Base-by-base conservation (phyloP, 2,329 filamentous ascomycete species). In the Aureobasidium sp. region DNA sequence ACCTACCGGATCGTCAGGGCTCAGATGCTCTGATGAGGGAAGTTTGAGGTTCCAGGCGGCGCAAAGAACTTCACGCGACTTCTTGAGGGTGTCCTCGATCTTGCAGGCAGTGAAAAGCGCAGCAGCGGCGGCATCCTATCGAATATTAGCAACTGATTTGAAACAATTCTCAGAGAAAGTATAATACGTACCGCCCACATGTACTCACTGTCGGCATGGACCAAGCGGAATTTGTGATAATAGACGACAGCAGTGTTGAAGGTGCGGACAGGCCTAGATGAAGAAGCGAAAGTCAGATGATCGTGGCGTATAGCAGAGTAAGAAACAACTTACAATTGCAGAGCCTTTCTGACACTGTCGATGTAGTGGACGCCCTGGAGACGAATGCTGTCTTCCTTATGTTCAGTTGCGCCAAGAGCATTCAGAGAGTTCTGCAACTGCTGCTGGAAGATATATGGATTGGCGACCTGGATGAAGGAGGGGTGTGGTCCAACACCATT, bases 1-100 rank as follows among this genome's bases (percentile, higher is more conserved):
- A 70, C 81, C 64, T 76, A 92, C 89, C 73, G 88, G 87, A 74
- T 97, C 92, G 74, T 97, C 93, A 3, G 89, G 84, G 20, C 88
- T 88, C 41, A 87, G 73, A 73, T 88, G 75, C 75, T 91, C 82
- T 76, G 87, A 63, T 10, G 66, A 67, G 69, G 84, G 71, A 76
- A 80, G 83, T 75, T 92, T 94, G 41, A 96, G 78, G 71, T 96
- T 97, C 76, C 93, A 91, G 27, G 90, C 88, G 0, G 92, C 92
- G 63, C 91, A 95, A 17, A 97, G 80, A 65, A 99, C 95, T 66
- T 99, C 94, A 63, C 85, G 86, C 3, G 91, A 96, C 78, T 97
- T 97, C 77, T 99, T 99, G 67, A 97, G 84, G 0, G 94, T 99
- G 74, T 99, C 94, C 75, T 99, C 94, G 50, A 95, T 92, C 78